phyloP scores from a whole-genome alignment of 805 yeast species.

The Kockiozyma suomiensis region DNA sequence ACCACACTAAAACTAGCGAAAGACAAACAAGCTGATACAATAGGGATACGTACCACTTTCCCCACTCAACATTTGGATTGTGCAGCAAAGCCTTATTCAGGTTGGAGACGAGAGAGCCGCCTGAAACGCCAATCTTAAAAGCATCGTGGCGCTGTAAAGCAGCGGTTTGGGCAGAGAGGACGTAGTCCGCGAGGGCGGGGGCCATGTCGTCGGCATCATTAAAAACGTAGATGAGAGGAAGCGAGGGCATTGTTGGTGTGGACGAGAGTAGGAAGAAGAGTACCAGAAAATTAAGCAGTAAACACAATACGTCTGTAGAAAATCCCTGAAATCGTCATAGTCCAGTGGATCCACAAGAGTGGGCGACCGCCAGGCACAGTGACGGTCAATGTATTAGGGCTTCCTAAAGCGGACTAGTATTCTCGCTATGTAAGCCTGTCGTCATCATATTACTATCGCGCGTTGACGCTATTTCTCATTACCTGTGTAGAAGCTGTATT shows the following conservation, averaged over 20 bases:
- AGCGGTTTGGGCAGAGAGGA: slow-evolving; percentile 81
- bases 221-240: slow-evolving; percentile 90
- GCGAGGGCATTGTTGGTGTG: slow-evolving; percentile 52
- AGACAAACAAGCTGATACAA: not conserved
- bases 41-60: slow-evolving; percentile 61
- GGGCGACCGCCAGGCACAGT: not conserved
- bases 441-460: not conserved
- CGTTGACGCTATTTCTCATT: not conserved
- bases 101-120: slow-evolving; percentile 88
- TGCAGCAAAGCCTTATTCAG: slow-evolving; percentile 81
- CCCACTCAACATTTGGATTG: slow-evolving; percentile 82
- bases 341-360: not conserved
- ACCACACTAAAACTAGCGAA: not conserved
- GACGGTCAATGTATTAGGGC: not conserved
- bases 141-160: slow-evolving; percentile 67
- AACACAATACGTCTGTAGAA: not conserved
- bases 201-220: slow-evolving; percentile 90
- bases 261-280: not conserved
- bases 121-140: slow-evolving; percentile 88
- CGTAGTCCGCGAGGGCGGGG: slow-evolving; percentile 95
- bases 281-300: not conserved
- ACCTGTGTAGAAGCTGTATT: not conserved
- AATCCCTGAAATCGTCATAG: not conserved
- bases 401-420: not conserved
- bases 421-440: not conserved